Conservation (phyloP, 139 green algal species). For the Haematococcus sp. region DNA sequence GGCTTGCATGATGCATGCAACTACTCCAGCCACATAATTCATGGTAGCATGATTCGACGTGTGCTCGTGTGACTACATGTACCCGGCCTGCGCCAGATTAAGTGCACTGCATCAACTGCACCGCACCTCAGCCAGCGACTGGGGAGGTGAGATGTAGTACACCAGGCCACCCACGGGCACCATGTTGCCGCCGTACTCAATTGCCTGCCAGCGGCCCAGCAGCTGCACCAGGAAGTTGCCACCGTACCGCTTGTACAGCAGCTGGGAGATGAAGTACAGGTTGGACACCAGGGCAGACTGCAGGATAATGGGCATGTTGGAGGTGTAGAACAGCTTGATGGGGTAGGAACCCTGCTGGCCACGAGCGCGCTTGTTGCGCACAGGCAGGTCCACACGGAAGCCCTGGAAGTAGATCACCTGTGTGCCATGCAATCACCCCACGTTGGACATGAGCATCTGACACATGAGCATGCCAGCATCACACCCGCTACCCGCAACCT, state of each 20-base stretch:
- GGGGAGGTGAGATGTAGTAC: constrained; percentile 97
- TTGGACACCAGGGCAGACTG: constrained; percentile 98
- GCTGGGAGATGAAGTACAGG: constrained; percentile 99
- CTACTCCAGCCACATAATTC: no score
- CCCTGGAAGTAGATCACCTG: constrained; percentile 62
- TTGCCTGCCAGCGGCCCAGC: constrained; percentile 57
- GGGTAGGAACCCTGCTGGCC: constrained; percentile 89
- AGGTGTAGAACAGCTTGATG: constrained; percentile 99
- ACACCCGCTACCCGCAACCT: no score
- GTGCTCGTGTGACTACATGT: no score
- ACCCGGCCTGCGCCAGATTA: no score
- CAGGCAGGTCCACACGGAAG: constrained; percentile 97
- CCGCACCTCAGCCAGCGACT: constrained; percentile 65
- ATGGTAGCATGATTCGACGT: no score
- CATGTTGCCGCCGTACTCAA: constrained; percentile 78
- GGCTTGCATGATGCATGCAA: not conserved
- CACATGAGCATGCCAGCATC: no score
- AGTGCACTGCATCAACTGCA: constrained; percentile 8
- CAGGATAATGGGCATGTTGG: constrained; percentile 99
- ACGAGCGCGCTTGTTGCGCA: constrained; percentile 89
- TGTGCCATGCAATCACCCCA: no score
- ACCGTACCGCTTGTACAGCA: constrained; percentile 95
- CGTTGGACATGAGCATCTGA: no score
- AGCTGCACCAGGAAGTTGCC: constrained; percentile 91
- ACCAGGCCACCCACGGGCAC: constrained; percentile 93